A percentile compares a stretch with the other conserved stretches of the same genome.
Conservation (phyloP, 2,329 filamentous ascomycete genomes). For the Zalaria sp. region DNA sequence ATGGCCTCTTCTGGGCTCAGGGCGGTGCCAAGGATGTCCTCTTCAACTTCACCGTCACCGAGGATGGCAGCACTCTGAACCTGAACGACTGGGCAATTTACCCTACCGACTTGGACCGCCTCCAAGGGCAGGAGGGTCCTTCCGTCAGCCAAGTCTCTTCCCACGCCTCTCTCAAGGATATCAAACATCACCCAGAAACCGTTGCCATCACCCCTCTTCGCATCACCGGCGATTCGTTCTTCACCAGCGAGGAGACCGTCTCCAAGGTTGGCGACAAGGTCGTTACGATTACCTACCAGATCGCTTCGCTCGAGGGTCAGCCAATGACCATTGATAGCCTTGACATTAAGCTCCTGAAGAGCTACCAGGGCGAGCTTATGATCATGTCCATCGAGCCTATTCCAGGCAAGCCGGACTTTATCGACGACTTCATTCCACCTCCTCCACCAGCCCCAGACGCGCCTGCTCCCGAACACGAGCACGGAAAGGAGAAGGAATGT, state of each 20-base stretch:
- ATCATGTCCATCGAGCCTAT: slow-evolving; percentile 33
- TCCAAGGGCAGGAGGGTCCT: not conserved
- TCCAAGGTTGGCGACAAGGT: slow-evolving; percentile 39
- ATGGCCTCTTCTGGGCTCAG: slow-evolving; percentile 15
- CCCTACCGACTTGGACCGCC: slow-evolving; percentile 13
- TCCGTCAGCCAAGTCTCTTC: slow-evolving; percentile 13
- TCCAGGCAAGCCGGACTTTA: slow-evolving; percentile 10
- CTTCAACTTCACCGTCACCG: slow-evolving; percentile 39
- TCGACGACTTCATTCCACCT: slow-evolving; percentile 11
- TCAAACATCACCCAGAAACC: slow-evolving; percentile 13
- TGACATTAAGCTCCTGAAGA: slow-evolving; percentile 48
- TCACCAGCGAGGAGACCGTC: slow-evolving; percentile 30
- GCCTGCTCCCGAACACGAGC: slow-evolving; percentile 3
- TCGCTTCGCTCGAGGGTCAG: slow-evolving; percentile 43
- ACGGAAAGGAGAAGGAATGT: slow-evolving; percentile 21
- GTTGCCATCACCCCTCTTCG: slow-evolving; percentile 18
- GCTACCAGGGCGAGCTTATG: slow-evolving; percentile 38
- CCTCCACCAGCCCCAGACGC: slow-evolving; percentile 4
- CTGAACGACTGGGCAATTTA: slow-evolving; percentile 50
- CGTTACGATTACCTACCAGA: slow-evolving; percentile 40
- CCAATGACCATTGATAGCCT: slow-evolving; percentile 40
- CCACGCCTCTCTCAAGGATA: slow-evolving; percentile 10
- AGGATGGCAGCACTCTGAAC: slow-evolving; percentile 33
- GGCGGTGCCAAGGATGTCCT: slow-evolving; percentile 18
- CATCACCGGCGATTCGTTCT: slow-evolving; percentile 17